Evolutionary conservation across 129 eudicot species (phyloP).

Genomic region (Saussurea involucrata): DNA sequence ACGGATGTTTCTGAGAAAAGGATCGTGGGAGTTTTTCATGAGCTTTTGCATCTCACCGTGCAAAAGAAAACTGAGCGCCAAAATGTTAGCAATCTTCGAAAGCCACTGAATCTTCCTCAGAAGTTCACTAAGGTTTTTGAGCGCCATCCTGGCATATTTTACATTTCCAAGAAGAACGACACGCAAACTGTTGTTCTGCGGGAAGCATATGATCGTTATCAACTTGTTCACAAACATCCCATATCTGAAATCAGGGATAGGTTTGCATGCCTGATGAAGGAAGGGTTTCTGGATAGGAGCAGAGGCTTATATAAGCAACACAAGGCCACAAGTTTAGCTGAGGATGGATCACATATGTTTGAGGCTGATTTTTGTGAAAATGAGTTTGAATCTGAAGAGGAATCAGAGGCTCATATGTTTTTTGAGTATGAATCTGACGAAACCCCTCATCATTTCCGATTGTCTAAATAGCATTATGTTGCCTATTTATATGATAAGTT

Average conservation of each 20-base stretch:
- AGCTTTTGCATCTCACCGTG: slow-evolving; percentile 75
- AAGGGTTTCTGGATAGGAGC: slow-evolving; percentile 76
- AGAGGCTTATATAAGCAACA: slow-evolving; percentile 60
- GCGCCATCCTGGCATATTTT: slow-evolving; percentile 94
- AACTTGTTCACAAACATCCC: slow-evolving; percentile 63
- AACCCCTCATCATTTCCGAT: slow-evolving; percentile 13
- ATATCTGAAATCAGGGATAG: slow-evolving; percentile 60
- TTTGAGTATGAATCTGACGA: slow-evolving; percentile 59
- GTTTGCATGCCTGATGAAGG: slow-evolving; percentile 49
- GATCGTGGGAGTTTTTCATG: slow-evolving; percentile 83
- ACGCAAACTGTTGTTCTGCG: slow-evolving; percentile 79
- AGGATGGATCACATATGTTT: slow-evolving; percentile 9
- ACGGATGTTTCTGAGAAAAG: slow-evolving; percentile 92
- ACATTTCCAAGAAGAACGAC: slow-evolving; percentile 69
- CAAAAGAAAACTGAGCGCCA: slow-evolving; percentile 62
- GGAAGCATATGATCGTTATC: slow-evolving; percentile 66
- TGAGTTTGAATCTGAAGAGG: slow-evolving; percentile 35
- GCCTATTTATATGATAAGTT: background rate
- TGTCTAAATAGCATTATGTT: slow-evolving; percentile 17
- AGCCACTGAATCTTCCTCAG: slow-evolving; percentile 70
- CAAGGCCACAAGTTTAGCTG: slow-evolving; percentile 1
- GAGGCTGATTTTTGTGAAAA: slow-evolving; percentile 4
- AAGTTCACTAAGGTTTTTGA: slow-evolving; percentile 94
- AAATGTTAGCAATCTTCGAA: slow-evolving; percentile 79
- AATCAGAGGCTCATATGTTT: slow-evolving; percentile 33